Evolutionary conservation across 106 monocot genomes (phyloP), one percentile per base, ranked within the genome.

Genomic region (Cymbidium sinense): DNA sequence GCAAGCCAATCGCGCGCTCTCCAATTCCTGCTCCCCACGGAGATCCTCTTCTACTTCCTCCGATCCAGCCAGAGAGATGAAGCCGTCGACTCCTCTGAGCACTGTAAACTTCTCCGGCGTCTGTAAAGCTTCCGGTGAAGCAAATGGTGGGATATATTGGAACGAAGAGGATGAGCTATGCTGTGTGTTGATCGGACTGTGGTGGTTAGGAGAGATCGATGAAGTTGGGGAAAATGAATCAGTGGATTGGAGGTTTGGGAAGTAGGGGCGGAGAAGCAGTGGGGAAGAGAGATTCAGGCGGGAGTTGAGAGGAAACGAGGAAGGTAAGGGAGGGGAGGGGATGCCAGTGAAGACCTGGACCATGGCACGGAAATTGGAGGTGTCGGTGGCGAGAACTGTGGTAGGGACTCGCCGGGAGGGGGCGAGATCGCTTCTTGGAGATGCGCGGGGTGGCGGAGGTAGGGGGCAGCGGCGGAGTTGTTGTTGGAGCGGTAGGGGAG

Each of bases 281-380:
- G 76, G 62, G 36, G 83, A 15, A n/a, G 81, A 77, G 44, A 81
- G 41, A 69, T 83, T 77, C 50, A 83, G 61, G 5, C 77, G 55
- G 23, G 82, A 21, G n/a, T 7, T 20, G 73, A 73, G 70, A n/a
- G 76, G 17, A 6, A 79, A 77, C 1, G 82, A 36, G 4, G 82
- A 11, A 25, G 82, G 23, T 70, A 88, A 85, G 29, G 85, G 88
- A 61, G 80, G 65, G 17, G 83, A 20, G 1, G 88, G 85, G 39
- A 88, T 70, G 70, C 88, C 88, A 35, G 88, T 88, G 88, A 88
- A 88, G 62, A 85, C 82, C 58, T 88, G 88, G 30, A 88, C 88
- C 88, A 88, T 88, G 77, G 85, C 77, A 7, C 88, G 88, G 83
- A 88, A 88, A 75, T 88, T 88, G 58, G 80, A 74, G 10, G 88